Base-by-base conservation (phyloP, 1,139 yeast genomes). In the Hyphopichia wangnamkhiaoensis region DNA sequence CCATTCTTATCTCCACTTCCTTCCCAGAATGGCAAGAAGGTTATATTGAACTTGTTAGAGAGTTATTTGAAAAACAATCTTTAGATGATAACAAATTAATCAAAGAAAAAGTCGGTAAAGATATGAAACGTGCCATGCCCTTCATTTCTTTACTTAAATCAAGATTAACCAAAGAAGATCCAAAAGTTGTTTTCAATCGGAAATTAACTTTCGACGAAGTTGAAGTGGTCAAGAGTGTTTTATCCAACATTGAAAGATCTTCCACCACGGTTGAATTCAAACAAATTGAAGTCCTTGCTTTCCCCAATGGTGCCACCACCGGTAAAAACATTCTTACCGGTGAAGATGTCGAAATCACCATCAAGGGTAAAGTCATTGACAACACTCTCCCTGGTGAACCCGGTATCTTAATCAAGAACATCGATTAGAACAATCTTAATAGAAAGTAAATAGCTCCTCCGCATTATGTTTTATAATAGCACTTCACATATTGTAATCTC, bases 1-100 rank as follows among this genome's bases (percentile, higher is more conserved):
- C 85, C 14, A 63, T 93, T 46, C 87, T 78, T 57, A 76, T 93
- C 38, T 82, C 96, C 16, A 71, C 80, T 34, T 76, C 88, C 15
- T 93, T 86, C 90, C 98, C 99, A 34, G 93, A 85, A 53, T 93
- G 98, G 98, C 98, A 93, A 69, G 88, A 83, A 44, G 74, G 77
- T 52, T 93, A 89, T 66, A 83, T 93, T 55, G 93, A 87, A 49
- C 66, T 93, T 43, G 94, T 89, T 27, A 80, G 90, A 53, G 84
- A 85, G 50, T 75, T 90, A 50, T 87, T 85, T 58, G 93, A 84
- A 49, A 63, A 61, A 35, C 80, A 79, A 20, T 62, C 75, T 24
- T 70, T 85, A 52, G 72, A 80, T 45, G 90, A 84, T 58, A 82
- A 74, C 65, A 76, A 75, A 52, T 66, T 64, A 41, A 71, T 85